Evolutionary conservation across 352 stramenopile genomes (phyloP), one percentile per base, ranked within the genome.

Genomic region (Bremia lactucae): DNA sequence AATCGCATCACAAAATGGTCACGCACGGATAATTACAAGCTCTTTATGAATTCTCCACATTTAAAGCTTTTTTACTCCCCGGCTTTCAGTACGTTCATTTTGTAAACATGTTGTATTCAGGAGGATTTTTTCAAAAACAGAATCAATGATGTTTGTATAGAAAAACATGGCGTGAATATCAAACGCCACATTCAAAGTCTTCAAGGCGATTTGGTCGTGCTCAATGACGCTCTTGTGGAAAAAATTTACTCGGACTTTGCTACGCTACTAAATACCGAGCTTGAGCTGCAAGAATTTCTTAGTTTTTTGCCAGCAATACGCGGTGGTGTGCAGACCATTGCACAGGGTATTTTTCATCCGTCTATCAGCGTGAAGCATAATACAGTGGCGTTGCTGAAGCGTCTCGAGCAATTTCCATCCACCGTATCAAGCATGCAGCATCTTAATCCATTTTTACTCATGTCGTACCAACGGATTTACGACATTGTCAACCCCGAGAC

Each of bases 361-460:
- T 89, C 73, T 2, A 91, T 91, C 46, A 82, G 78, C 25, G 77
- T 93, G 54, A 91, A 93, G 56, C 74, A 91, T 64, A 93, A 93
- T 52, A 91, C 81, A 0, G 78, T 93, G 28, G 55, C 89, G 22
- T 53, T 93, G 26, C 69, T 93, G 13, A 83, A 93, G 61, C 72
- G 81, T n/a, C 65, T 91, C 19, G 81, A 93, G 49, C 66, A 76
- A 40, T 89, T 80, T 29, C 58, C 72, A 15, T 84, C 81, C 6
- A 93, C 81, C 0, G 58, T 69, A 4, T 65, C 68, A 9, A 87
- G 76, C 52, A 65, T 93, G 24, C 66, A 56, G 25, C 49, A 65
- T 9, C 62, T 93, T 3, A 93, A 93, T 28, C 63, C 71, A 8
- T 93, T 93, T 34, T 42, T 91, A 26, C 42, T 87, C 29, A 88